Evolutionary conservation across 169 alveolate genomes (phyloP).

Genomic region (Cyclospora cayetanensis): DNA sequence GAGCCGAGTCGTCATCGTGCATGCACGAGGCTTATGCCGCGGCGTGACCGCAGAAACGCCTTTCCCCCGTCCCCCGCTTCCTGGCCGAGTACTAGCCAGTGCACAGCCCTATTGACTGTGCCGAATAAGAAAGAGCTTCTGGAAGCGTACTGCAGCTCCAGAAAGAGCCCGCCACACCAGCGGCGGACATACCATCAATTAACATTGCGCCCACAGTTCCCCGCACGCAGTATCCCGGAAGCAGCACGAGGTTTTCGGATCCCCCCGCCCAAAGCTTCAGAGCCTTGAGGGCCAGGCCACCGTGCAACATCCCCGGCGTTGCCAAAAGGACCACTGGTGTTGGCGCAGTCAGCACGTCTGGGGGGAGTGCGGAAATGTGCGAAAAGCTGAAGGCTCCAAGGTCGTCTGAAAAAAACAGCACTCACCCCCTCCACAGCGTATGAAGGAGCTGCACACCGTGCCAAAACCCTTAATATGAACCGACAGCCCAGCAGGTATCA

Average conservation of each 20-base stretch:
- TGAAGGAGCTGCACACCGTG: neutral
- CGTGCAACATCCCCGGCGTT: slow-evolving; percentile 99
- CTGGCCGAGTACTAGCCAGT: too few species aligned
- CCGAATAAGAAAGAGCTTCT: too few species aligned
- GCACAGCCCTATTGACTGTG: too few species aligned
- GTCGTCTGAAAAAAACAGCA: too few species aligned
- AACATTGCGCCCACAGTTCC: slow-evolving; percentile 98
- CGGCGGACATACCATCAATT: slow-evolving; percentile 88
- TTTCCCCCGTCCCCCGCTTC: too few species aligned
- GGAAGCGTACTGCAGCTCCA: too few species aligned
- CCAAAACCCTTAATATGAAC: too few species aligned
- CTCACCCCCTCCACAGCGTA: neutral
- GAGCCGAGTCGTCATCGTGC: too few species aligned
- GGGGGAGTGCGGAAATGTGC: slow-evolving; percentile 86
- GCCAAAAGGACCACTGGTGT: slow-evolving; percentile 99
- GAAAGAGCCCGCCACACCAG: too few species aligned
- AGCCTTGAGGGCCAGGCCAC: slow-evolving; percentile 93
- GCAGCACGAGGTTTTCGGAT: slow-evolving; percentile 93
- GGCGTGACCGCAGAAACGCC: too few species aligned
- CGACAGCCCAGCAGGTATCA: too few species aligned
- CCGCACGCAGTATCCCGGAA: slow-evolving; percentile 99
- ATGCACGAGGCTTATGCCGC: too few species aligned
- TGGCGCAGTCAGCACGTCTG: slow-evolving; percentile 83
- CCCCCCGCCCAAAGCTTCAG: slow-evolving; percentile 96
- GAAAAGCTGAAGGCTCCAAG: slow-evolving; percentile 87